Conservation (phyloP, 805 yeast genomes). For the Lachancea fermentati region DNA sequence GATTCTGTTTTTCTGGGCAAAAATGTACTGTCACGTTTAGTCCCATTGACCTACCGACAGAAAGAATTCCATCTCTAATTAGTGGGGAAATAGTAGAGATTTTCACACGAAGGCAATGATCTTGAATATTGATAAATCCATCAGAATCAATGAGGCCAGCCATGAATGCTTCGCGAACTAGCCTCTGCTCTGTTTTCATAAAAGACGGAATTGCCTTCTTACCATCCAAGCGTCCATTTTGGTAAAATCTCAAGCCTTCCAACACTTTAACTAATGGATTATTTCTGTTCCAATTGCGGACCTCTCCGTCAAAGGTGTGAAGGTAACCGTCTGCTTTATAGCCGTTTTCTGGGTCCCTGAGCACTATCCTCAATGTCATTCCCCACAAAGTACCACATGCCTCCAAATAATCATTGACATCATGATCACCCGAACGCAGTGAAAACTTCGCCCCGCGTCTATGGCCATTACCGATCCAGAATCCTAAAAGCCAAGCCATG, state of each 20-base stretch:
- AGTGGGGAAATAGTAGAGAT: constrained; percentile 6
- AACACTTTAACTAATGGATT: constrained; percentile 7
- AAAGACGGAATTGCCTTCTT: constrained; percentile 6
- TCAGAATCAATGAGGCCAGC: constrained; percentile 12
- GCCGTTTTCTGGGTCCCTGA: background rate
- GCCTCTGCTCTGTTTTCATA: constrained; percentile 3
- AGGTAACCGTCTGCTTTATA: constrained; percentile 5
- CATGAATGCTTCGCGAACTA: constrained; percentile 10
- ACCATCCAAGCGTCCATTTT: constrained; percentile 3
- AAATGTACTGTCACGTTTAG: constrained; percentile 7
- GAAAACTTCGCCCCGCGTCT: constrained; percentile 8
- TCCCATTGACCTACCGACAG: constrained; percentile 9
- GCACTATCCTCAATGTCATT: constrained; percentile 5
- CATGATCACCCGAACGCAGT: constrained; percentile 8
- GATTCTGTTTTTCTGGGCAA: constrained; percentile 1
- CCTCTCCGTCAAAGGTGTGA: background rate
- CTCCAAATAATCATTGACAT: constrained; percentile 6
- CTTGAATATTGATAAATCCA: constrained; percentile 5
- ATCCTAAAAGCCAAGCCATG: constrained; percentile 14
- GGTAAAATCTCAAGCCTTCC: constrained; percentile 4
- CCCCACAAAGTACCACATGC: constrained; percentile 6
- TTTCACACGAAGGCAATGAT: background rate
- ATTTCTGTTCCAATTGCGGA: constrained; percentile 5
- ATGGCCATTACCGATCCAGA: constrained; percentile 13
- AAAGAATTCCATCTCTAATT: constrained; percentile 6